phyloP scores from a whole-genome alignment of 306 rosid species.

The Inga laurina region DNA sequence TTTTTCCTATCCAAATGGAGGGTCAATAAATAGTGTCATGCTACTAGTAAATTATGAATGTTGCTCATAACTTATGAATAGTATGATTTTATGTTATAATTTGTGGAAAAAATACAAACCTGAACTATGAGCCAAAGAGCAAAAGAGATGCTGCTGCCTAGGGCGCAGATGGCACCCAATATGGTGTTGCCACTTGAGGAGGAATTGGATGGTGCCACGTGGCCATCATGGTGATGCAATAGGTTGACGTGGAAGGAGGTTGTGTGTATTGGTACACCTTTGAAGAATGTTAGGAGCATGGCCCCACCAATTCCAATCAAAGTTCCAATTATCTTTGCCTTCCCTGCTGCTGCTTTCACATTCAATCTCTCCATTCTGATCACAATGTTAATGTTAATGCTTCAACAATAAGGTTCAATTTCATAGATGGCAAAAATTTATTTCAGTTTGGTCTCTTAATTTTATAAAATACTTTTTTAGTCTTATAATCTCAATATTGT shows the following conservation, averaged over 20 bases:
- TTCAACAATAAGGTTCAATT: neutral
- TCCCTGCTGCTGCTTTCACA: slow-evolving; percentile 39
- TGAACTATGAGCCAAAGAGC: slow-evolving; percentile 55
- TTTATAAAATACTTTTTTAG: no score
- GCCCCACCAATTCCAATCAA: slow-evolving; percentile 53
- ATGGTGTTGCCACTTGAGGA: neutral
- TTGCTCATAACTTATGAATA: no score
- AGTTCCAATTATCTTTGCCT: slow-evolving; percentile 52
- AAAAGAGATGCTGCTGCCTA: slow-evolving; percentile 32
- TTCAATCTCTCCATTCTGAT: slow-evolving; percentile 46
- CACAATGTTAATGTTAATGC: neutral
- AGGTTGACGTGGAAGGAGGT: slow-evolving; percentile 37
- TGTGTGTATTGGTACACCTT: slow-evolving; percentile 37
- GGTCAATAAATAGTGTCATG: no score
- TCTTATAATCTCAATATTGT: no score
- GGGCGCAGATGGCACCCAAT: neutral
- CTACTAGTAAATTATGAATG: no score
- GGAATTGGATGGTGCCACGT: neutral
- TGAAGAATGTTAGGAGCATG: slow-evolving; percentile 51
- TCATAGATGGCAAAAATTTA: no score
- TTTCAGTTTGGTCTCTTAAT: no score
- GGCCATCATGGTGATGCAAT: slow-evolving; percentile 1
- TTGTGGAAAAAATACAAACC: slow-evolving; percentile 24
- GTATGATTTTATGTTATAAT: no score
- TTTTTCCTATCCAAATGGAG: no score